Percentiles rank a stretch among this genome's conserved stretches.
These are phyloP conservation scores for Teratosphaeria zuluensis DNA, from an alignment of 2,329 filamentous ascomycete species.

Conservation along the genomic window DNA sequence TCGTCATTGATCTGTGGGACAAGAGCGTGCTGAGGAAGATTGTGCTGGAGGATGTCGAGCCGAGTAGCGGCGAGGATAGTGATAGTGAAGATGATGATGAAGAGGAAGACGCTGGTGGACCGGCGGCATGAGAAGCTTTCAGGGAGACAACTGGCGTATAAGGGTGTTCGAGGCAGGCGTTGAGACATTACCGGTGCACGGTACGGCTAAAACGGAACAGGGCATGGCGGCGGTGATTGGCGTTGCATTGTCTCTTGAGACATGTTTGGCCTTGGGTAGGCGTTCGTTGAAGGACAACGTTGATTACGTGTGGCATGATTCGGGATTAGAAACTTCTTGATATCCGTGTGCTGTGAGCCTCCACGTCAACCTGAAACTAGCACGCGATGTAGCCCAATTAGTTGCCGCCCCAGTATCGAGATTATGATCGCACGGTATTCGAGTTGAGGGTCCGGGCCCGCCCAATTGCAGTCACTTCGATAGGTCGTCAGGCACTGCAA, in stretches of 20 bases:
- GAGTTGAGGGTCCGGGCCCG: not conserved
- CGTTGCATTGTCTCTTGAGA: not conserved
- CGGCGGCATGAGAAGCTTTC: not conserved
- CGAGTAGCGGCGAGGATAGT: not conserved
- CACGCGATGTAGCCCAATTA: no score
- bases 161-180: not conserved
- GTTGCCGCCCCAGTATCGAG: no score
- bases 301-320: no score
- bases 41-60: constrained; percentile 58
- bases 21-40: constrained; percentile 77
- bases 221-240: not conserved
- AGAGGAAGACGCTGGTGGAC: constrained; percentile 2
- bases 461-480: not conserved
- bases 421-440: no score
- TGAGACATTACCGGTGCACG: not conserved
- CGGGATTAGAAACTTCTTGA: no score
- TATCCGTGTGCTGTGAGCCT: no score
- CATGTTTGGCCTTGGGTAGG: no score
- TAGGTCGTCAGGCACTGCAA: not conserved
- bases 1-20: constrained; percentile 90
- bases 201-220: not conserved
- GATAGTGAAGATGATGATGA: constrained; percentile 41
- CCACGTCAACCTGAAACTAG: no score
- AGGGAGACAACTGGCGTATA: not conserved
- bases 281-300: no score